Base-by-base conservation (phyloP, 176 grass and related monocot genomes). In the Typha latifolia region DNA sequence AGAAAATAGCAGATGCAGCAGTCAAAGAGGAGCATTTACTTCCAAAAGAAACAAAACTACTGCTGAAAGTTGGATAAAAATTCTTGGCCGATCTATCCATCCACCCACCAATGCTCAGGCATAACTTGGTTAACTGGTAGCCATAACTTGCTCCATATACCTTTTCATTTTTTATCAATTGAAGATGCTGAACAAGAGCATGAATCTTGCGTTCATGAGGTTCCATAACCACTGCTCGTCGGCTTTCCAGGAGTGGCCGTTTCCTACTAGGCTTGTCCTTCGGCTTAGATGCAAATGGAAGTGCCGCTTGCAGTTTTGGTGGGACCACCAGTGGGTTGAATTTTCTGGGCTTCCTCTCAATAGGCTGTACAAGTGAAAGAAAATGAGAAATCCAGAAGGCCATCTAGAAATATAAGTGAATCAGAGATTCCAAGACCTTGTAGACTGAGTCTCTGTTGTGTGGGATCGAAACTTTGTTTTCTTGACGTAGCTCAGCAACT, bases 381-480 rank as follows among this genome's bases (percentile, higher is more conserved):
- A 80, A 62, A 64, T 67, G 64, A 19, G 49, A 76, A 55, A 77
- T 66, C 65, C 19, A 49, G 53, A 51, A 51, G 62, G 14, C 5
- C 47, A 62, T 43, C 27, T 49, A 49, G 16, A 12, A 49, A 48
- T 63, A 15, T 8, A 48, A 48, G 24, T 61, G 57, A 8, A 16
- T 61, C 49, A 11, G 14, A 47, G 47, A 22, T 59, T 59, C 5
- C 53, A 64, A 12, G 70, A 93, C 94, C 94, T 93, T 90, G 79
- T 90, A 99, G 72, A 72, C 73, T 1, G 94, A 99, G 74, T 99
- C 94, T 66, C 81, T 93, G 64, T 93, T 99, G 73, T 87, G 77
- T 55, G 86, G 86, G 62, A 92, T 71, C 62, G 83, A 75, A 66
- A 87, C 56, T 55, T 82, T 90, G 49, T 87, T 64, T 37, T 79